Base-by-base conservation (phyloP, 805 yeast genomes). In the Candida nitratophila region DNA sequence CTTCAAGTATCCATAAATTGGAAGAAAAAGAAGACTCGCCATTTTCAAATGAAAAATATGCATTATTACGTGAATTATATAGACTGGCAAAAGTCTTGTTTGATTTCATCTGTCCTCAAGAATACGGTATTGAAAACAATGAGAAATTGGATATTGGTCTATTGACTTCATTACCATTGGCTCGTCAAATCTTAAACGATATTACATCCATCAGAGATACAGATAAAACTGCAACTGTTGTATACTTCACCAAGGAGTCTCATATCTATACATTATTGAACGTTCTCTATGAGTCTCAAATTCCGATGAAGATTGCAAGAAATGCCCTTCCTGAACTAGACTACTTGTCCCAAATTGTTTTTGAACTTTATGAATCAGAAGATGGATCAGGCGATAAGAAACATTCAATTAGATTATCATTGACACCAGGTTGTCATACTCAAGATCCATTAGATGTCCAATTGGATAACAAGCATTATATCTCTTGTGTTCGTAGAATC, bases 71-170 rank as follows among this genome's bases (percentile, higher is more conserved):
- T 52, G 99, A 93, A 60, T 73, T 93, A 42, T 93, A 90, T 61
- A 73, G 91, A 50, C 71, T 93, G 44, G 86, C 96, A 1, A 95
- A 93, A 62, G 96, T 93, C 7, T 67, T 93, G 49, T 93, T 93
- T 68, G 99, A 93, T 65, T 93, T 91, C 59, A 89, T 93, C 40
- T 93, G 98, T 65, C 99, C 99, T 10, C 98, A 93, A 63, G 99
- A 93, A 60, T 93, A 93, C 60, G 99, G 99, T 50, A 93, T 93
- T 54, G 88, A 90, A 51, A 96, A 89, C 57, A 83, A 84, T 55
- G 99, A 93, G 63, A 93, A 93, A 60, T 74, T 93, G 47, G 99
- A 93, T 60, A 93, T 93, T 66, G 99, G 99, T 4, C 69, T 93
- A 45, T 70, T 93, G 54, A 93, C 99, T 0, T 87, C 96, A 2